Evolutionary conservation across 306 rosid species (phyloP), one percentile per base, ranked within the genome.

Genomic region (Inga leiocalycina): DNA sequence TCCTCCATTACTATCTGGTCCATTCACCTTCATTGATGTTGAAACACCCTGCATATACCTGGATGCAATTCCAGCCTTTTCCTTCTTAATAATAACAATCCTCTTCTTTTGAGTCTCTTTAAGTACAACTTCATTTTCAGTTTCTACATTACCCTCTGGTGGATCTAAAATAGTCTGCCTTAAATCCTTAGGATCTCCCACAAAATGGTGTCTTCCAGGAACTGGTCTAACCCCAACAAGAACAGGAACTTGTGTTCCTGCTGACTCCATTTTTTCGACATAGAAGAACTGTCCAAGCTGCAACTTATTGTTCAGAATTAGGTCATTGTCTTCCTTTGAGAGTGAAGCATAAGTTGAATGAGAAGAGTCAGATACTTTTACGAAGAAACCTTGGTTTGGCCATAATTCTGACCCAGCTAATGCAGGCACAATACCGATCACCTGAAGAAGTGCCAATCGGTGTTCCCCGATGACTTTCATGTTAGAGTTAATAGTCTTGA

Each of bases 241-340:
- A 84, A 83, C 74, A 3, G 99, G 98, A 74, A 96, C 98, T 0
- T 96, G 99, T 67, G 87, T 89, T 57, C 97, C 93, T 1, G 89
- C 51, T 62, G 43, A 6, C 43, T 89, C 89, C 73, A 96, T 84
- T 78, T 73, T 86, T 54, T 94, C 97, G 24, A 91, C 94, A 71
- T 94, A 94, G 87, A 94, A 92, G 91, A 92, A 96, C 69, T 96
- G 98, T 16, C 98, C 99, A 5, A 96, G 97, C 89, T 94, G 97
- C 61, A 96, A 80, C 87, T 91, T 87, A 75, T 94, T 94, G 77
- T 91, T 96, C 92, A 94, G 54, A 84, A 96, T 94, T 68, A 94
- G 89, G 68, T 96, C 99, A 71, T 85, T 91, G 91, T 90, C 97
- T 68, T 94, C 90, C 81, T 87, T 90, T 9, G 97, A 92, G 49